Evolutionary conservation across 768 basidiomycete species (phyloP).

Genomic region (Mycena belliarum): DNA sequence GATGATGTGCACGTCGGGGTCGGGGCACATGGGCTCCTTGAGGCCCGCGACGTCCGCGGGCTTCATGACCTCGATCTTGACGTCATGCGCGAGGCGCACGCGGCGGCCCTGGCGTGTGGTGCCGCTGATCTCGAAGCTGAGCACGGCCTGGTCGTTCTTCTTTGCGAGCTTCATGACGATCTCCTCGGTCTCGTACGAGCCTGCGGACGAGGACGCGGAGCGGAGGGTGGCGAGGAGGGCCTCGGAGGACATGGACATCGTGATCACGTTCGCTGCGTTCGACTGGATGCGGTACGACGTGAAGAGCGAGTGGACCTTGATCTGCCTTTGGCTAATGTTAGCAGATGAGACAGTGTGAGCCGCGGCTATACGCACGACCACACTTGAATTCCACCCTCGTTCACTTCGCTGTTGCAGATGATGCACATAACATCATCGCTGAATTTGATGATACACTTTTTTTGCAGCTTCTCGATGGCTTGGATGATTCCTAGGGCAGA

Average conservation of each 20-base stretch:
- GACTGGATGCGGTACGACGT: conserved; percentile 83
- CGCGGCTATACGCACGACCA: conserved; percentile 55
- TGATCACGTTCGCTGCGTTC: conserved; percentile 81
- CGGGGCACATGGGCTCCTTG: conserved; percentile 81
- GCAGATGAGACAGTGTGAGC: background rate
- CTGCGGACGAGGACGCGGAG: conserved; percentile 51
- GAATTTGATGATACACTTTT: conserved; percentile 81
- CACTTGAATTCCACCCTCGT: conserved; percentile 85
- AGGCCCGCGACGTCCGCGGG: conserved; percentile 71
- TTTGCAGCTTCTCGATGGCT: conserved; percentile 81
- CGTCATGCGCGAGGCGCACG: conserved; percentile 75
- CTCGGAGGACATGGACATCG: conserved; percentile 70
- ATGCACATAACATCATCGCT: conserved; percentile 74
- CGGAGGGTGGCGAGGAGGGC: conserved; percentile 74
- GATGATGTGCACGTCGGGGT: conserved; percentile 82
- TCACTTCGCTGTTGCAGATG: conserved; percentile 79
- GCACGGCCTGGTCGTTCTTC: conserved; percentile 76
- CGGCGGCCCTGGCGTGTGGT: conserved; percentile 62
- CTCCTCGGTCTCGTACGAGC: conserved; percentile 56
- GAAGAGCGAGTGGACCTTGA: conserved; percentile 70
- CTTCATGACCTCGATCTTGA: conserved; percentile 79
- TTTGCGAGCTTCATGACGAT: conserved; percentile 85
- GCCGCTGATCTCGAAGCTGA: conserved; percentile 75
- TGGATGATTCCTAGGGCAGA: conserved; percentile 66
- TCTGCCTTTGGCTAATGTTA: conserved; percentile 42